Percentiles rank a stretch among this genome's conserved stretches.
Evolutionary conservation across 257 asterid species (phyloP).

Genomic region (Gentiana macrophylla): DNA sequence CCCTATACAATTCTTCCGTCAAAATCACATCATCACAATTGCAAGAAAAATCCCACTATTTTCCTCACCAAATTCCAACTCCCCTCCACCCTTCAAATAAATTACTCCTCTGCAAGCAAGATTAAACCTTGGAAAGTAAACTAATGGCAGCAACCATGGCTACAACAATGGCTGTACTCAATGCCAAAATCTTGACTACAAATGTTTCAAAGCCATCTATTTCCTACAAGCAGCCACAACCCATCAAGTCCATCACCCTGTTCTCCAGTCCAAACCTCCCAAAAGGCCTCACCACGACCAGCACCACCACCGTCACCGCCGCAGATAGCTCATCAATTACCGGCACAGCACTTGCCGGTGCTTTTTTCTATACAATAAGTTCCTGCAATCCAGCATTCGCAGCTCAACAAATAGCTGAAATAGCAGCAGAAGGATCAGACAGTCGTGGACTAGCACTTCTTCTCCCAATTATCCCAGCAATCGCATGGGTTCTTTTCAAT

Average conservation of each 20-base stretch:
- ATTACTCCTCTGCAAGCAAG: too few relatives aligned
- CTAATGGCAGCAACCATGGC: too few relatives aligned
- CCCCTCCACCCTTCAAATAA: too few relatives aligned
- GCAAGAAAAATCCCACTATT: too few relatives aligned
- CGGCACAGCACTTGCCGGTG: conserved; percentile 56
- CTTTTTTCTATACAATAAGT: conserved; percentile 64
- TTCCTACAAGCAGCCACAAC: conserved; percentile 10
- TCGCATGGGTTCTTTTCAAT: conserved; percentile 83
- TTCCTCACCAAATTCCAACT: too few relatives aligned
- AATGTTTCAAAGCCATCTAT: too few relatives aligned
- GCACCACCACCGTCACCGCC: background rate
- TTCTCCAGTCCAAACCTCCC: conserved; percentile 43
- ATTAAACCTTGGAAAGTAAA: too few relatives aligned
- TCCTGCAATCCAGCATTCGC: conserved; percentile 70
- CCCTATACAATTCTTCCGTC: too few relatives aligned
- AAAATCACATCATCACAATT: too few relatives aligned
- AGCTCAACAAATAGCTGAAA: conserved; percentile 75
- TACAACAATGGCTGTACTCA: too few relatives aligned
- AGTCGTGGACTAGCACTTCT: conserved; percentile 75
- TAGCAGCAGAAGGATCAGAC: conserved; percentile 87
- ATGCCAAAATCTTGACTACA: too few relatives aligned
- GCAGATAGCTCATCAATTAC: conserved; percentile 12
- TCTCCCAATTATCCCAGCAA: conserved; percentile 66
- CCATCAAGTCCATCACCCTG: conserved; percentile 26
- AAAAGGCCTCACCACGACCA: conserved; percentile 5